Evolutionary conservation across 2,329 filamentous ascomycete genomes (phyloP), one percentile per base, ranked within the genome.

Genomic region (Claviceps purpurea): DNA sequence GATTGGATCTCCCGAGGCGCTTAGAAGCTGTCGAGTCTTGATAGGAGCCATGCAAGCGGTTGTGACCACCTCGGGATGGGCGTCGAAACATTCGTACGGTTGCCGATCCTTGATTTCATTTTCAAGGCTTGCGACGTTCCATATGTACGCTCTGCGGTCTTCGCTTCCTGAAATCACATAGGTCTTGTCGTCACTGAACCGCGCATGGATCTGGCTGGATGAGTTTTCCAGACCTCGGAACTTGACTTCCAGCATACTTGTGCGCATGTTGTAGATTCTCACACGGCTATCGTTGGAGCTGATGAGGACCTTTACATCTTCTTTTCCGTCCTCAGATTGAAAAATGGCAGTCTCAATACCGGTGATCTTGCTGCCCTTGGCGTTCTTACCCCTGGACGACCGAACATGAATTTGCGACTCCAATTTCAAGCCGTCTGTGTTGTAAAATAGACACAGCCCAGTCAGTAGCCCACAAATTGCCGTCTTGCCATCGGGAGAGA

Each of bases 311-410:
- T 94, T 95, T 49, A 88, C 77, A 50, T 90, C 85, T 1, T 80
- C 80, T 39, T 77, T 77, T 13, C 68, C 65, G 7, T 65, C 49
- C 7, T 58, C 64, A 3, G 58, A 46, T 2, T 82, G 81, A 48
- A 81, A 73, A 16, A 71, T 68, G 57, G 84, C 82, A 0, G 89
- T 85, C 61, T 91, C 83, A 50, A 98, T 95, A 6, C 89, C 90
- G 0, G 93, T 97, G 59, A 98, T 95, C 65, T 98, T 98, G 71
- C 89, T 95, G 5, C 91, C 91, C 65, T 95, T 96, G 4, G 90
- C 86, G 62, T 96, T 97, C 63, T 89, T 90, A 2, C 93, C 91
- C 54, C 90, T 79, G 0, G 89, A 89, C 0, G 90, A 96, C 45
- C 90, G 83, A n/a, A 96, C 90, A 58, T 95, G 89, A 34, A 97